Evolutionary conservation across 352 stramenopile genomes (phyloP), one percentile per base, ranked within the genome.

Genomic region (Hyphochytrium catenoides): DNA sequence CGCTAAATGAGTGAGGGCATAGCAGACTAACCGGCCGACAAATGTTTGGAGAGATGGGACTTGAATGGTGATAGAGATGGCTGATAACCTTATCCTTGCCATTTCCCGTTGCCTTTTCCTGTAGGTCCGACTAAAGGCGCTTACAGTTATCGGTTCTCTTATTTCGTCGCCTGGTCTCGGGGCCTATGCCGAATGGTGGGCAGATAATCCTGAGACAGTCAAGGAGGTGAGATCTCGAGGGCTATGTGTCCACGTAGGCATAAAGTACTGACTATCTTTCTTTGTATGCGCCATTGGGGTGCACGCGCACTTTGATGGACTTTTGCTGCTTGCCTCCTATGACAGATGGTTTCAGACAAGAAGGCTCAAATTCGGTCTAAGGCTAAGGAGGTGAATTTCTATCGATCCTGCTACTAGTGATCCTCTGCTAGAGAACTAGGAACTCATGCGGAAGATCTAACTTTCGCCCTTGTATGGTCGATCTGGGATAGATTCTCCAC

Each of bases 181-280:
- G 9, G 56, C 57, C 1, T 85, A 85, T 39, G 57, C 64, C 28
- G 62, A 74, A 15, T 72, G 69, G 48, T 77, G 82, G 35, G 62
- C 75, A 36, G 70, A 76, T 25, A 82, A 85, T 30, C 50, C 74
- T 12, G 70, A 78, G 28, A 57, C 82, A 3, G 36, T 85, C 2
- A 57, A 85, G 49, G 62, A 72, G 47, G 57, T 74, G 42, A 3
- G 46, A 40, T 17, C 11, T 19, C 16, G 4, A 37, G 16, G 7
- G 24, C 5, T 22, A 14, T 9, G 12, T 14, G 31, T 9, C 12
- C 29, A 17, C 14, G 31, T 30, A 9, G 14, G 14, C 9, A 36
- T 14, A 9, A 14, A 36, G 17, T 36, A 14, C 9, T 9, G 9
- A 20, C 29, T 9, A 9, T 18, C 31, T 36, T 20, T 9, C 9